Evolutionary conservation across 2,329 filamentous ascomycete genomes (phyloP).

Genomic region (Simplicillium sp.): DNA sequence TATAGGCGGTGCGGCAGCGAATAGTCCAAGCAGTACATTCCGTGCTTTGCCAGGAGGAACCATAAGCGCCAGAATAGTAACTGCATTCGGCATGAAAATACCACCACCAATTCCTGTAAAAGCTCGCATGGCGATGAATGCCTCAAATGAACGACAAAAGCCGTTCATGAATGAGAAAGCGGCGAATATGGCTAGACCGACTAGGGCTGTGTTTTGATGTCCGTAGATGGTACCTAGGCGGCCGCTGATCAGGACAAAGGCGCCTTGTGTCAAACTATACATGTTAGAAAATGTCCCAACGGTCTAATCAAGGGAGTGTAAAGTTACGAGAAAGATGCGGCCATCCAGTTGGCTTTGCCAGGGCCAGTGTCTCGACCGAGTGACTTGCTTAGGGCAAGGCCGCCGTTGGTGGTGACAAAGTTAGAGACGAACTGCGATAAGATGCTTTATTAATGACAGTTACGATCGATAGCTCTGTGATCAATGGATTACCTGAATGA

Average conservation of each 20-base stretch:
- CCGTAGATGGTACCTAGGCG: conserved; percentile 43
- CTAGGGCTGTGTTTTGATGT: conserved; percentile 35
- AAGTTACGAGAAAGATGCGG: conserved; percentile 25
- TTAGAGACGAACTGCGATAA: conserved; percentile 17
- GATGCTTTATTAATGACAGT: no score
- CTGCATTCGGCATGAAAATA: conserved; percentile 40
- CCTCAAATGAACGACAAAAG: conserved; percentile 29
- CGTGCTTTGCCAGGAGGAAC: conserved; percentile 34
- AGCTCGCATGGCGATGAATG: conserved; percentile 32
- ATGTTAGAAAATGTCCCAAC: neutral
- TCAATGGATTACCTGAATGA: neutral
- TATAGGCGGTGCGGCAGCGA: conserved; percentile 35
- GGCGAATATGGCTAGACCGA: conserved; percentile 30
- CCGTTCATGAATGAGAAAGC: conserved; percentile 33
- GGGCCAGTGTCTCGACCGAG: conserved; percentile 18
- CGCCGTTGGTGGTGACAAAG: conserved; percentile 18
- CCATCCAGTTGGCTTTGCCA: conserved; percentile 27
- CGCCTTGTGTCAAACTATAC: conserved; percentile 35
- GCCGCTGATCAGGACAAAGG: conserved; percentile 42
- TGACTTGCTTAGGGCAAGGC: conserved; percentile 15
- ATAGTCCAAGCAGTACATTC: conserved; percentile 34
- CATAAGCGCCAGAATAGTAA: conserved; percentile 37
- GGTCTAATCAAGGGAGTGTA: no score
- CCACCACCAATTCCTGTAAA: conserved; percentile 38
- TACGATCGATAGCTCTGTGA: no score